A percentile compares a stretch with the other conserved stretches of the same genome.
These are phyloP conservation scores for Metschnikowia cerradonensis DNA, from an alignment of 805 yeast species.

Conservation along the genomic window DNA sequence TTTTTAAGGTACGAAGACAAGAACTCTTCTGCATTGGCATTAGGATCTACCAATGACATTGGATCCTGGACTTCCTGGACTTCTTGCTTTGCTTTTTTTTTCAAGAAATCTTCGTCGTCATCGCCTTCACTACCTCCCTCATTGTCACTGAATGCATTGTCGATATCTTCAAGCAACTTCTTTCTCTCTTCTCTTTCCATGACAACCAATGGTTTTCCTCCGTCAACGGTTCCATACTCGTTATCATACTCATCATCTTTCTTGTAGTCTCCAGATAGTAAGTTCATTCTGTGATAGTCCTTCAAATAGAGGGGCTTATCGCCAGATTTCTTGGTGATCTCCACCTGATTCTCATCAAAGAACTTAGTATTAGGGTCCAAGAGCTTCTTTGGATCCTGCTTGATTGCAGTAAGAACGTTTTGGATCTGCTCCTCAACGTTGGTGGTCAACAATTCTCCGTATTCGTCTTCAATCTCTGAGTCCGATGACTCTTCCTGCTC, in stretches of 20 bases:
- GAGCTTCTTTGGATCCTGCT: constrained; percentile 59
- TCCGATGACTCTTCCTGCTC: constrained; percentile 33
- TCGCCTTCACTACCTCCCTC: constrained; percentile 41
- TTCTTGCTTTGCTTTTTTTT: constrained; percentile 45
- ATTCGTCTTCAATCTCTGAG: constrained; percentile 83
- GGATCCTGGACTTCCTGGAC: constrained; percentile 25
- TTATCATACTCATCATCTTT: constrained; percentile 31
- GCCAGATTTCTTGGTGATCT: constrained; percentile 10
- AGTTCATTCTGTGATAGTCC: constrained; percentile 85
- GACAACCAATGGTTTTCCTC: constrained; percentile 66
- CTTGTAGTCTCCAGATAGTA: constrained; percentile 62
- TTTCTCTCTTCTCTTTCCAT: constrained; percentile 72
- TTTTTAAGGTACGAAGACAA: constrained; percentile 65
- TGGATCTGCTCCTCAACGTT: constrained; percentile 79
- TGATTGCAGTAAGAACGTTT: constrained; percentile 67
- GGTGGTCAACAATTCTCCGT: constrained; percentile 80
- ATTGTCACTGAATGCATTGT: constrained; percentile 50
- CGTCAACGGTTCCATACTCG: constrained; percentile 43
- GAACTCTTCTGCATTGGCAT: constrained; percentile 59
- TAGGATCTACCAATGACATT: constrained; percentile 53
- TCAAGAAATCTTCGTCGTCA: constrained; percentile 49
- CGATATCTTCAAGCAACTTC: constrained; percentile 72
- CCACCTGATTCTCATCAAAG: constrained; percentile 61
- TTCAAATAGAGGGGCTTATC: constrained; percentile 79
- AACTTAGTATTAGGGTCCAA: constrained; percentile 69